phyloP scores from a whole-genome alignment of 2,329 filamentous ascomycete species.

The Botrytis paeoniae region DNA sequence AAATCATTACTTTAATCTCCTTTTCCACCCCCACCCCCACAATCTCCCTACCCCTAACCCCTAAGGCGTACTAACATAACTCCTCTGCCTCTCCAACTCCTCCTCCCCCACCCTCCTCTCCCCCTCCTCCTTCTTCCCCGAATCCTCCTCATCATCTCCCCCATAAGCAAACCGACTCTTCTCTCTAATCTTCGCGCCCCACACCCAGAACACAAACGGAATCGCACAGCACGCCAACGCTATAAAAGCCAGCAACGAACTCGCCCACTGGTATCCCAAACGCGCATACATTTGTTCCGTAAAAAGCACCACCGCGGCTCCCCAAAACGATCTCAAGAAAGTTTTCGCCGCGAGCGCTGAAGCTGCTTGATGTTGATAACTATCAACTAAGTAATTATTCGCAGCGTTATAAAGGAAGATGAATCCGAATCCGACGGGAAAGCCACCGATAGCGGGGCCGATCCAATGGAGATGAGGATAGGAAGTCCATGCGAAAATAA shows the following conservation, averaged over 20 bases:
- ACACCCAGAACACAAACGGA: conserved; percentile 78
- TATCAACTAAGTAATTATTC: conserved; percentile 59
- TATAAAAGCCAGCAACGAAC: conserved; percentile 68
- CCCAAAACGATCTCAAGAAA: conserved; percentile 76
- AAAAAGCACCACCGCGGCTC: conserved; percentile 73
- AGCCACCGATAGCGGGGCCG: conserved; percentile 56
- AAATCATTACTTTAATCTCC: background rate
- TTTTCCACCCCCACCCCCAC: fast-evolving
- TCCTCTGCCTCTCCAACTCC: conserved; percentile 31
- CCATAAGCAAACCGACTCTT: conserved; percentile 71
- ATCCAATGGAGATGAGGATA: conserved; percentile 55
- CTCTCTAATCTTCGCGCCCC: conserved; percentile 67
- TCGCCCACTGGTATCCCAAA: conserved; percentile 73
- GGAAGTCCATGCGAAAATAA: conserved; percentile 66
- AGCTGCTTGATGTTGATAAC: conserved; percentile 71
- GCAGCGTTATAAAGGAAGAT: conserved; percentile 63
- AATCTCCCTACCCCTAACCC: background rate
- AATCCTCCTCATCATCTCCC: conserved; percentile 50
- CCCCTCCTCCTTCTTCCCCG: conserved; percentile 3
- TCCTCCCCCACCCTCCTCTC: conserved; percentile 20
- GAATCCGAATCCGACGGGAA: conserved; percentile 60
- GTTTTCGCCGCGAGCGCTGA: conserved; percentile 81
- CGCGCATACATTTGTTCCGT: conserved; percentile 76
- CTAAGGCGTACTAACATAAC: conserved; percentile 33
- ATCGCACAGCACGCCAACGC: conserved; percentile 76